Evolutionary conservation across 2,329 filamentous ascomycete genomes (phyloP), one percentile per base, ranked within the genome.

Genomic region (Arthrobotrys pseudoclavata): DNA sequence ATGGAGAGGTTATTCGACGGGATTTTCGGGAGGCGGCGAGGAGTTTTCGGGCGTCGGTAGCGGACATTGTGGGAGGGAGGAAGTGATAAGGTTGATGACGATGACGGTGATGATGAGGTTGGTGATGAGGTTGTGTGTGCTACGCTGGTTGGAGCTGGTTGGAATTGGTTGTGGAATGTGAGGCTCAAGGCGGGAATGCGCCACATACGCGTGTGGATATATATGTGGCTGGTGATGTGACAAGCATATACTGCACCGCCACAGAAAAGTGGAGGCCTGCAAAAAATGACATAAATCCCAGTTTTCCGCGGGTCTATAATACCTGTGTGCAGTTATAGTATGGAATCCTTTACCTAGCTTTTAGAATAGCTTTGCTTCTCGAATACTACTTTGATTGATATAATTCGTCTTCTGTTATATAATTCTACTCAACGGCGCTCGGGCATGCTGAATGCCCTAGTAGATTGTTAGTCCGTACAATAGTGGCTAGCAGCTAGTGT

Each of bases 31-130:
- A 91, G 82, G 90, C 91, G 81, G 92, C 91, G 72, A 96, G 87
- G 60, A 97, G 88, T 40, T 92, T 89, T 81, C 93, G 91, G 26
- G 93, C 91, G 84, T 96, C 92, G 80, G 92, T 87, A 92, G 96
- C 95, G 40, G 52, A 80, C 47, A 64, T 53, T 34, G 45, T 53
- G 31, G 55, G 9, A 42, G 45, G 26, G 18, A 22, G 45, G 48
- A 31, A 52, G 42, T 34, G 40, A 26, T 52, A 5, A 5, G 10
- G 26, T 31, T 60, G 34, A 29, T 50, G 68, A 31, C 62, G 62
- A 63, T 42, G 75, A 63, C 69, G 66, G 45, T 52, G 64, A 67
- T 69, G 55, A 66, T 48, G 70, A 48, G 48, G 64, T 50, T 64
- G 79, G 72, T 52, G 64, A 50, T 72, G 47, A 15, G 9, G 18